Evolutionary conservation across 352 stramenopile genomes (phyloP).

Genomic region (Phytopythium oedochilum): DNA sequence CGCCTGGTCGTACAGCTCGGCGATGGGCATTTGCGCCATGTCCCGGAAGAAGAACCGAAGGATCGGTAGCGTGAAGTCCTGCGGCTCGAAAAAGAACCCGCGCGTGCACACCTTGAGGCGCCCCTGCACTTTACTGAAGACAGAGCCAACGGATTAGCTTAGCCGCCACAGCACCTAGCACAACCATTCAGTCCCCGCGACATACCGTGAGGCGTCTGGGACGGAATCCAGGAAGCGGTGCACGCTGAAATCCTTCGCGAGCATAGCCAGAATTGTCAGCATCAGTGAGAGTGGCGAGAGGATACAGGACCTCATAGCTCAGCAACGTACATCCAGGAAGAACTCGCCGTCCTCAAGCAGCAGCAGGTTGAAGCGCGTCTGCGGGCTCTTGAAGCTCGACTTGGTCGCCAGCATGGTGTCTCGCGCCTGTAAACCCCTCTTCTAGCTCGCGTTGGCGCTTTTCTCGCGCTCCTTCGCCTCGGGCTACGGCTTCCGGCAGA

Average conservation of each 20-base stretch:
- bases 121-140: slow-evolving; percentile 72
- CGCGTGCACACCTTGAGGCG: slow-evolving; percentile 87
- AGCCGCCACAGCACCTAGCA: not conserved
- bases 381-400: slow-evolving; percentile 37
- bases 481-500: too few species aligned
- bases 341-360: slow-evolving; percentile 93
- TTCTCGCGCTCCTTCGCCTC: not conserved
- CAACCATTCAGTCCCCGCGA: not conserved
- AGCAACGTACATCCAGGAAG: slow-evolving; percentile 86
- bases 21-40: slow-evolving; percentile 60
- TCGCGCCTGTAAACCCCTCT: not conserved
- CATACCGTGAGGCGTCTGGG: slow-evolving; percentile 45
- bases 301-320: too few species aligned
- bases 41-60: slow-evolving; percentile 86
- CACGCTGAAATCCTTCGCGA: slow-evolving; percentile 75
- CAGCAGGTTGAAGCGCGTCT: slow-evolving; percentile 91
- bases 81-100: slow-evolving; percentile 91
- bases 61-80: slow-evolving; percentile 75
- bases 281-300: too few species aligned
- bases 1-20: slow-evolving; percentile 45
- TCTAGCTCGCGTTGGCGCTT: not conserved
- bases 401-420: slow-evolving; percentile 32
- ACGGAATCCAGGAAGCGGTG: slow-evolving; percentile 64
- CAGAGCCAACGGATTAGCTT: not conserved
- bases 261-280: too few species aligned